Base-by-base conservation (phyloP, 2,329 filamentous ascomycete species). In the Fusarium equiseti region DNA sequence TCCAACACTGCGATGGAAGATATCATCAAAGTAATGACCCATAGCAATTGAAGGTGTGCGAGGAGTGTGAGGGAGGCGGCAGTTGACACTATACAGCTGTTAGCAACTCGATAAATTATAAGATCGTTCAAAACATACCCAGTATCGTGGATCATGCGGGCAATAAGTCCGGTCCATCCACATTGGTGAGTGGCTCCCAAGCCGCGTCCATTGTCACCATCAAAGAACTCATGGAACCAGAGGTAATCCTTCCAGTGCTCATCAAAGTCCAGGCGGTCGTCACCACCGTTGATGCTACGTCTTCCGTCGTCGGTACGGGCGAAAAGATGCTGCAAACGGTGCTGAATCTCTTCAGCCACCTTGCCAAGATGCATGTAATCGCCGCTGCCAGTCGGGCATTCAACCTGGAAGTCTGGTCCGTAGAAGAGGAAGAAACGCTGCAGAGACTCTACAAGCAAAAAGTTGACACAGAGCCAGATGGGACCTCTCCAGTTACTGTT, bases 401-500 rank as follows among this genome's bases (percentile, higher is more conserved):
- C 95, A 15, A 98, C 92, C 81, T 97, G 89, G 77, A 98, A 89
- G 18, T 90, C 88, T 63, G 92, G 92, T 65, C 95, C 95, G 77
- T 98, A 98, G 85, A 97, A 98, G 82, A 98, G 91, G 83, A 94
- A 97, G 85, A 97, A 98, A 32, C 95, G 88, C 76, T 97, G 92
- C n/a, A 98, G 87, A 9, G 95, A 95, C 80, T 98, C 95, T 43
- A 98, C 92, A 16, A 98, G 87, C 56, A 98, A 83, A 83, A 97
- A 98, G 82, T 98, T 98, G 82, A 97, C 94, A 68, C 94, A 96
- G 51, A 98, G 87, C 95, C 95, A 98, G 74, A 97, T 95, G 0
- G 96, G 95, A 1, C 92, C 95, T 82, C 95, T 90, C 95, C 95
- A 98, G 81, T 98, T 98, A 80, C 94, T 97, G 87, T 98, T 98